Base-by-base conservation (phyloP, 768 basidiomycete genomes). In the Mrakia blollopis region DNA sequence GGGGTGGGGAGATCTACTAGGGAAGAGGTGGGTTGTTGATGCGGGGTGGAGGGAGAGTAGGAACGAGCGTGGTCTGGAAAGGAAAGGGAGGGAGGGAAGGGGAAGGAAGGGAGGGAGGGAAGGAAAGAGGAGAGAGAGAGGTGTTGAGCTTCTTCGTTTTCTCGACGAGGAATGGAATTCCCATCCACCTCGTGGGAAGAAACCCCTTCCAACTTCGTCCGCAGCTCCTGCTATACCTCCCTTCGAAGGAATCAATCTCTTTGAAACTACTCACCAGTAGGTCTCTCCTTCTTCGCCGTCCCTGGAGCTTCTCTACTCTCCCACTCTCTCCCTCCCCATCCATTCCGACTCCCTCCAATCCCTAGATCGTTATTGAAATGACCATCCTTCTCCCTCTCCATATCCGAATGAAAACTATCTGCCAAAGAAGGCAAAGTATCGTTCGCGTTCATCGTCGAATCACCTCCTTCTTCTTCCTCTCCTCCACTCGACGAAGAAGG, bases 321-420 rank as follows among this genome's bases (percentile, higher is more conserved):
- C n/a, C 37, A 44, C 44, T 44, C 32, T 13, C 50, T 54, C n/a
- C 54, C 54, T 23, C 50, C 39, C 52, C 72, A 50, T 35, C 61
- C 57, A 44, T 10, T 37, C 25, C 47, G 14, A 44, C 67, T 52
- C 16, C 28, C 30, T 39, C 62, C 65, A 7, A 68, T 35, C 3
- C 50, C 62, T n/a, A 68, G 30, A 32, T 47, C 70, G 23, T 32
- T 47, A n/a, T 44, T n/a, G n/a, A n/a, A n/a, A n/a, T n/a, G n/a
- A n/a, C n/a, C 52, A 32, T 52, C 70, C 62, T 61, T 70, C 30
- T 72, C 76, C 39, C 76, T 69, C 35, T 77, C 70, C 10, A 52
- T 60, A 16, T 77, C 76, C 16, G 70, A 65, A 35, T 77, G 76
- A 32, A 77, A 77, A 30, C 70, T 72, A 41, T 73, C 76, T 2